Conservation (phyloP, 2,329 filamentous ascomycete species). For the Lithohypha guttulata region DNA sequence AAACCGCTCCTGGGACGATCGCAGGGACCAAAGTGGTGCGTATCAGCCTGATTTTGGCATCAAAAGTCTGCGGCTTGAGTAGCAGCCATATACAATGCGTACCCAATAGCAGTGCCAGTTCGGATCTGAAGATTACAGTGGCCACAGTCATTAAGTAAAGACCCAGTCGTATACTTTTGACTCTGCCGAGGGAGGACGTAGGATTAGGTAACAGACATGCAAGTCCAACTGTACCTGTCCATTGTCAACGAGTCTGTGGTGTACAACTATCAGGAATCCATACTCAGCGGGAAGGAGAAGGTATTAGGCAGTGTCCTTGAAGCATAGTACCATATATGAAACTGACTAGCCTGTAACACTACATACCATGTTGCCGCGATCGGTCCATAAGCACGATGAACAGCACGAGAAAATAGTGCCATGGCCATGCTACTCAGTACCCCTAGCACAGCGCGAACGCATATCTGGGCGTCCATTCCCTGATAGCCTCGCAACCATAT, state of each 20-base stretch:
- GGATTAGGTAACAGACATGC: constrained; percentile 40
- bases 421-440: constrained; percentile 62
- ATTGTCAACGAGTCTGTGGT: constrained; percentile 1
- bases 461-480: constrained; percentile 47
- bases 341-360: constrained; percentile 68
- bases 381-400: constrained; percentile 58
- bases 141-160: constrained; percentile 68
- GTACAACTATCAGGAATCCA: constrained; percentile 27
- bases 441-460: constrained; percentile 65
- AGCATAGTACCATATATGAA: constrained; percentile 87
- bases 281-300: constrained; percentile 83
- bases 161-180: constrained; percentile 49
- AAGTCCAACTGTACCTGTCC: constrained; percentile 32
- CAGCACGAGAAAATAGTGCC: constrained; percentile 51
- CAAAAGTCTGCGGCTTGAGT: constrained; percentile 29
- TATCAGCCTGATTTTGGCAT: constrained; percentile 12
- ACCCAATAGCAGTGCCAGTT: constrained; percentile 70
- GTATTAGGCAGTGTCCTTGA: constrained; percentile 89
- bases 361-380: constrained; percentile 68
- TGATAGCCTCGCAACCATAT: constrained; percentile 41
- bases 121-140: constrained; percentile 77
- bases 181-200: constrained; percentile 18
- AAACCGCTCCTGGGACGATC: constrained; percentile 52
- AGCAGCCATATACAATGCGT: constrained; percentile 56
- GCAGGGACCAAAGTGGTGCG: constrained; percentile 46